Evolutionary conservation across 768 basidiomycete genomes (phyloP).

Genomic region (Russula griseocarnosa): DNA sequence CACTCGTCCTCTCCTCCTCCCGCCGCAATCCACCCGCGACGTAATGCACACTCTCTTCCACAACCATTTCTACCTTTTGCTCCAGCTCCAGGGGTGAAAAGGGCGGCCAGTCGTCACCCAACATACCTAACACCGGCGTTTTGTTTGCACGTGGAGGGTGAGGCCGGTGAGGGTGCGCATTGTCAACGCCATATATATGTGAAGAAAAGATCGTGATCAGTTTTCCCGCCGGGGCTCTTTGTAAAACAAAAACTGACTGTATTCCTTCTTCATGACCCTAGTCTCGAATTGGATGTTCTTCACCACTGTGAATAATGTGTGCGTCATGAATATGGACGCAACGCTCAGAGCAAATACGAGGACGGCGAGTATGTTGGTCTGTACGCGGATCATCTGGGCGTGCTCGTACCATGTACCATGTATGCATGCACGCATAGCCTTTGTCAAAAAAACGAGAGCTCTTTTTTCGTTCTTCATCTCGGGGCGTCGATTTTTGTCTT

Average conservation of each 20-base stretch:
- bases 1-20: constrained; percentile 1
- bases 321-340: constrained; percentile 5
- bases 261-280: constrained; percentile 3
- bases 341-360: constrained; percentile 10
- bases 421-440: too few relatives aligned
- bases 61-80: constrained; percentile 8
- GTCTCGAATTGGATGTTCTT: constrained; percentile 5
- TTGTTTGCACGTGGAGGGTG: too few relatives aligned
- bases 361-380: not conserved
- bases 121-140: too few relatives aligned
- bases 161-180: too few relatives aligned
- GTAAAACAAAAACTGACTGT: not conserved
- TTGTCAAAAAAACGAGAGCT: not conserved
- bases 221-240: not conserved
- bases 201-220: too few relatives aligned
- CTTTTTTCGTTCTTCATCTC: not conserved
- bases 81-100: not conserved
- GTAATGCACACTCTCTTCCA: constrained; percentile 19
- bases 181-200: too few relatives aligned
- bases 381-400: not conserved
- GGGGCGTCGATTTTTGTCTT: not conserved
- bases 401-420: not conserved
- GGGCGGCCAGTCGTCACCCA: constrained; percentile 10
- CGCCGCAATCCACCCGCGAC: not conserved
- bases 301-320: constrained; percentile 1